These are phyloP conservation scores for Amoebophrya sp. DNA, from an alignment of 169 alveolate species.

Conservation along the genomic window DNA sequence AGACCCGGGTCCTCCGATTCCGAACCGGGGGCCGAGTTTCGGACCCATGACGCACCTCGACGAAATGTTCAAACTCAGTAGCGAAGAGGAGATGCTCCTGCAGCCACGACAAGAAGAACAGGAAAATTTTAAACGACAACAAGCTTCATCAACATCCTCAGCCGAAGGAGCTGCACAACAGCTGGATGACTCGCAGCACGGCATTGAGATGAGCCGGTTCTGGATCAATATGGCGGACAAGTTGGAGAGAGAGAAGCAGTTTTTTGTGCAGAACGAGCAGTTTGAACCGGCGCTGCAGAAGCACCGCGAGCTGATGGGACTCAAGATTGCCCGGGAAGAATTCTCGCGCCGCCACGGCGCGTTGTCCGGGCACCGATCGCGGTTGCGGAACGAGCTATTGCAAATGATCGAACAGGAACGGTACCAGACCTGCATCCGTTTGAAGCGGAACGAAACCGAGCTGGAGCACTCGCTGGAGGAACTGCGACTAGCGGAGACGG, in stretches of 20 bases:
- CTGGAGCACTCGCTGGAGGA: neutral
- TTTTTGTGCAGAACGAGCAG: neutral
- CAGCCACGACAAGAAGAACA: too few species aligned
- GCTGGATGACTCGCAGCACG: too few species aligned
- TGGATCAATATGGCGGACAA: neutral
- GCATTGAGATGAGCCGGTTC: neutral
- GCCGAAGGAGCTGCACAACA: too few species aligned
- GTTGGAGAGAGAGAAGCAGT: neutral
- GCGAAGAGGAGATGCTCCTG: too few species aligned
- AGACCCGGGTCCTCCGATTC: too few species aligned
- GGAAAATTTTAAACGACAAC: too few species aligned
- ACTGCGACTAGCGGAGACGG: neutral
- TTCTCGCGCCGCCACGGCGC: slow-evolving; percentile 25
- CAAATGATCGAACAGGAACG: neutral
- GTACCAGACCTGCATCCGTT: neutral
- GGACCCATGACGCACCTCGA: too few species aligned
- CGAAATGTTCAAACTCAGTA: too few species aligned
- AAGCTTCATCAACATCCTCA: too few species aligned
- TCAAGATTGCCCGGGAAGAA: neutral
- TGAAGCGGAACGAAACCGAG: slow-evolving; percentile 20
- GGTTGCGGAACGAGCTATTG: neutral
- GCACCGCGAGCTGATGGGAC: neutral
- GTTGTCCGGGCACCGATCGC: neutral
- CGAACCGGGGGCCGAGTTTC: too few species aligned
- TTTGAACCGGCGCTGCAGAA: neutral